Base-by-base conservation (phyloP, 192 early-diverging fungal genomes). In the Entophlyctis luteolus region DNA sequence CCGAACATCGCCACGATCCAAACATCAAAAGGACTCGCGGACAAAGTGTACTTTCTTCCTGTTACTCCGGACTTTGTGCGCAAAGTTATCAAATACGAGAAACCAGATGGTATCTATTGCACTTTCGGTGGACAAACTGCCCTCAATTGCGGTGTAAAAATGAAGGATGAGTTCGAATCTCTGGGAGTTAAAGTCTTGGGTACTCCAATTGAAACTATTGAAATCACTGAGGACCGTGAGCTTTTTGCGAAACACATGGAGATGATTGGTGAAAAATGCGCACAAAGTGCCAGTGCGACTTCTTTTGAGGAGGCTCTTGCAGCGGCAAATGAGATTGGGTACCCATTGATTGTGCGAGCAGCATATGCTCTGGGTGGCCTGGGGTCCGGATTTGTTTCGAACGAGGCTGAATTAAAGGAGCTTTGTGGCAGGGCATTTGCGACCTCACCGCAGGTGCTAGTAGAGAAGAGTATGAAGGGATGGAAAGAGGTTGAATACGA, bases 401-500 rank as follows among this genome's bases (percentile, higher is more conserved):
- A 91, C 66, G 91, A 93, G 68, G 77, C 86, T 33, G 87, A 98
- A 77, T 74, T 98, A 38, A 58, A 72, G 8, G 88, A 83, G 63
- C 82, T 98, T 58, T 90, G 88, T 72, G 79, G 82, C 46, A 90
- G 90, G 74, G 91, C 96, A 2, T 94, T 98, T 77, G 88, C 94
- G 6, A 86, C 89, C 1, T 89, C 88, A n/a, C 91, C 93, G 33
- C 96, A 98, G 72, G 90, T 98, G 20, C 79, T 98, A 27, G 88
- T 98, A 22, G 96, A 98, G 80, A 85, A 88, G 68, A 88, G 86
- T 52, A 98, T 98, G 96, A 98, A 98, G 84, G 96, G 96, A 25
- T 98, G 96, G 96, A 98, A 98, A 81, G 96, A 98, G 81, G 87
- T 98, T 45, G 96, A 98, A 77, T 95, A 98, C 74, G 96, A 98